Base-by-base conservation (phyloP, 2,329 filamentous ascomycete genomes). In the Cordyceps tenuipes region DNA sequence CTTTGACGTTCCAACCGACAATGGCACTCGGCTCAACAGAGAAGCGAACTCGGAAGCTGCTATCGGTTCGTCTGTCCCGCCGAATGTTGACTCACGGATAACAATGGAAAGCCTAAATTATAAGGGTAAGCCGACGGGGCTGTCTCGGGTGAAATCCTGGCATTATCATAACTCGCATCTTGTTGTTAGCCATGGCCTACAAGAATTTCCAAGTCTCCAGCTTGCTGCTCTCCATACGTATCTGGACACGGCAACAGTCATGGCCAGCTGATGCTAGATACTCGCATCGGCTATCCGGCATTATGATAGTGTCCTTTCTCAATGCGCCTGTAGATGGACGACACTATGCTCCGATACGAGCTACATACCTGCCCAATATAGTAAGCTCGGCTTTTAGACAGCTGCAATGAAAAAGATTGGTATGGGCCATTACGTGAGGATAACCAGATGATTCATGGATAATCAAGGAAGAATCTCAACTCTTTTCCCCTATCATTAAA, bases 341-440 rank as follows among this genome's bases (percentile, higher is more conserved):
- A 17, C 13, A 47, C 21, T 44, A 31, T 51, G 47, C 36, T 58
- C 23, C 5, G 26, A 23, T 13, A 9, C 13, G 31, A 47, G 48
- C 41, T 59, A 23, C 23, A 23, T 23, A 59, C 57, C 57, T 59
- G 57, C 49, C 57, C 41, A 31, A 59, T 48, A 15, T 15, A 59
- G 57, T 54, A 59, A 59, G 49, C 53, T 48, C n/a, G 4, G 13
- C 13, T n/a, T 36, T 5, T 41, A 17, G 23, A 5, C 15, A 34
- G 7, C 29, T 43, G 52, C 15, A 8, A 43, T 43, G 10, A 9
- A 26, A 26, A 52, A 15, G 10, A 10, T 10, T 7, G 10, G 13
- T 5, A 21, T n/a, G 23, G 13, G 39, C 49, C 29, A 53, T 59
- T 52, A 46, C 57, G 31, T 53, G 34, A 36, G 9, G 34, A 10